Percentiles rank a stretch among this genome's conserved stretches.
phyloP scores from a whole-genome alignment of 179 eudicot species.

The Monotropa hypopitys region DNA sequence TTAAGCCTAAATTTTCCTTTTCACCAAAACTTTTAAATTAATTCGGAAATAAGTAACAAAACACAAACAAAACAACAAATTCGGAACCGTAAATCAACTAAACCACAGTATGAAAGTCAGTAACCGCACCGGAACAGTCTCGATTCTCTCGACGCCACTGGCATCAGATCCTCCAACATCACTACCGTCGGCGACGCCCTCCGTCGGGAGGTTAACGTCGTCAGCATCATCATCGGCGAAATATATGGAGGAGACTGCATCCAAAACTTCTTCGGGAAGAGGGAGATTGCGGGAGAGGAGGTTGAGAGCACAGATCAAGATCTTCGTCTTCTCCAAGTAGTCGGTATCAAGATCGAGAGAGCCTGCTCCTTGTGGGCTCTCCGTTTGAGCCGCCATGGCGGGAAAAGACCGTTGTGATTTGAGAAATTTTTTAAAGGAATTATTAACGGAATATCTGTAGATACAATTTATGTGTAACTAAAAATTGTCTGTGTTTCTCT shows the following conservation, averaged over 20 bases:
- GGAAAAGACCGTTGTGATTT: slow-evolving; percentile 15
- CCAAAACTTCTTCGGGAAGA: slow-evolving; percentile 61
- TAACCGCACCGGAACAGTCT: not conserved
- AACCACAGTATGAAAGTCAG: not conserved
- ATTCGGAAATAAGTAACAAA: not conserved
- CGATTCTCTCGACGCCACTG: not conserved
- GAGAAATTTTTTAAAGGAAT: not conserved
- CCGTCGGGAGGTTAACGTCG: not conserved
- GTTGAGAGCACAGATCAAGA: slow-evolving; percentile 80
- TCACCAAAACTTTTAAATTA: not conserved
- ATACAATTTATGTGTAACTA: not conserved
- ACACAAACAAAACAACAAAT: not conserved
- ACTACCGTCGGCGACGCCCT: not conserved
- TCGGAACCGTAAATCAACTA: not conserved
- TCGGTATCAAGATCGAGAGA: slow-evolving; percentile 15
- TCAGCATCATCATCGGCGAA: slow-evolving; percentile 11
- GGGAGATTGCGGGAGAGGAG: slow-evolving; percentile 91
- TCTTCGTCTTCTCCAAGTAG: slow-evolving; percentile 52
- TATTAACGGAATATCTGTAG: not conserved
- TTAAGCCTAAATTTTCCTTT: not conserved
- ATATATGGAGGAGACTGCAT: slow-evolving; percentile 60
- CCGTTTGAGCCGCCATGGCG: slow-evolving; percentile 54
- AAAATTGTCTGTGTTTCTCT: not conserved
- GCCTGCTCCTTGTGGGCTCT: slow-evolving; percentile 8
- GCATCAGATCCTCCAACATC: slow-evolving; percentile 5